phyloP scores from a whole-genome alignment of 2,329 filamentous ascomycete species.

The Cercospora zeae-maydis region DNA sequence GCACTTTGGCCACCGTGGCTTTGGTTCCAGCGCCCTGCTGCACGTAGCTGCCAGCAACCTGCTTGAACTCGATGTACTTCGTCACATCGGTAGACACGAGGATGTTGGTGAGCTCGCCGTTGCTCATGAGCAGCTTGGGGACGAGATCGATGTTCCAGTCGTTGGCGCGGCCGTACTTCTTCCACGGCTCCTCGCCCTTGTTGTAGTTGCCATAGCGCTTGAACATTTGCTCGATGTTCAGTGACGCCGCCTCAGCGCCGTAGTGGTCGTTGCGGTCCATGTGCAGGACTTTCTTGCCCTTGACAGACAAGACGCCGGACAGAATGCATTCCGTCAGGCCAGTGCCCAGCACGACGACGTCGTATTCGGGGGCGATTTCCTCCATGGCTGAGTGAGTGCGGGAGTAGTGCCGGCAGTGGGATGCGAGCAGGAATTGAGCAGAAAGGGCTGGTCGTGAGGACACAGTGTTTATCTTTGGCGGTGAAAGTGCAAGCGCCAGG shows the following conservation, averaged over 20 bases:
- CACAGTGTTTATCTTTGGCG: background rate
- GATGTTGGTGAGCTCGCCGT: constrained; percentile 97
- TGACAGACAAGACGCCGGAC: constrained; percentile 94
- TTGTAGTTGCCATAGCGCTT: constrained; percentile 88
- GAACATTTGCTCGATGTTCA: constrained; percentile 96
- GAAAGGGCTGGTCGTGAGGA: background rate
- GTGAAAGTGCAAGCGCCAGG: constrained; percentile 1
- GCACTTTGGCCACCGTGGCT: constrained; percentile 94
- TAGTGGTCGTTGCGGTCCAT: constrained; percentile 99
- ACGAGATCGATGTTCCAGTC: constrained; percentile 99
- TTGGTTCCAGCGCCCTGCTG: constrained; percentile 80
- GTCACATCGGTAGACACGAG: constrained; percentile 84
- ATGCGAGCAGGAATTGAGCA: background rate
- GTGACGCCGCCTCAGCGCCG: constrained; percentile 91
- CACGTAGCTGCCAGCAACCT: constrained; percentile 89
- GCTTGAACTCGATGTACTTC: constrained; percentile 53
- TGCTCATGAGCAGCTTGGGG: constrained; percentile 97
- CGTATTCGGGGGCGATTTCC: constrained; percentile 97
- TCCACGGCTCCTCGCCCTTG: constrained; percentile 85
- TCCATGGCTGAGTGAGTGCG: constrained; percentile 64
- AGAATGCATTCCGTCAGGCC: constrained; percentile 98
- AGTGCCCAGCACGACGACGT: constrained; percentile 97
- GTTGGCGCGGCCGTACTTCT: constrained; percentile 92
- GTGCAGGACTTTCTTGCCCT: constrained; percentile 98
- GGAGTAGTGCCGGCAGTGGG: background rate